Evolutionary conservation across 306 rosid species (phyloP), one percentile per base, ranked within the genome.

Genomic region (Rosa chinensis): DNA sequence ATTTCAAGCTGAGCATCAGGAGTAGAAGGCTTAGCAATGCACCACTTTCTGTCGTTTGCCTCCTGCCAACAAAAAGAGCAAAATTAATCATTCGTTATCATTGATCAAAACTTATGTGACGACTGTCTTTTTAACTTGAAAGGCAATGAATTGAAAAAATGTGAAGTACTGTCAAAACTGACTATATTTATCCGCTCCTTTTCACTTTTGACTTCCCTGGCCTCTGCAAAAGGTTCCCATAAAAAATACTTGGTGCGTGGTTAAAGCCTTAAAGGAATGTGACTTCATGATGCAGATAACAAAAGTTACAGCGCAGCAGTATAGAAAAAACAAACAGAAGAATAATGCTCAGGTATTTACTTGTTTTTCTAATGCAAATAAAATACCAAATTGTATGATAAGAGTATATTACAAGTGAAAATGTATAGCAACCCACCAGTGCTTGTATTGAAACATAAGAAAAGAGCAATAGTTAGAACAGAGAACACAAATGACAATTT

Each of bases 21-120:
- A 9, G 45, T 49, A 28, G 76, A 72, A 14, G 76, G 63, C 76
- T 72, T 72, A 14, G 45, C 76, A 28, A 72, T 50, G 76, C 76
- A 50, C 76, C 76, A 50, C 14, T 17, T 28, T 28, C 39, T 70
- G 11, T 70, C 37, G 70, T 35, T 35, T 66, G 12, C 21, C 10
- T 69, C 72, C 72, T 68, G 72, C 72, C 6, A 68, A 44, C 39
- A 44, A 42, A 14, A n/a, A 25, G 5, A 10, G 8, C 13, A 68
- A 40, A 18, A 42, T 68, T 35, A 16, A 68, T 40, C 28, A 21
- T 40, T 20, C 3, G 16, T 20, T 4, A n/a, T 68, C 72, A 20
- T 37, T 1, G 11, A 55, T 20, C 23, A 68, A 32, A 66, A 39
- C 2, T 16, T 8, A 37, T 23, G 7, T 8, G 32, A 21, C 8